Percentiles rank a stretch among this genome's conserved stretches.
Evolutionary conservation across 345 rosid species (phyloP).

Genomic region (Excoecaria agallocha): DNA sequence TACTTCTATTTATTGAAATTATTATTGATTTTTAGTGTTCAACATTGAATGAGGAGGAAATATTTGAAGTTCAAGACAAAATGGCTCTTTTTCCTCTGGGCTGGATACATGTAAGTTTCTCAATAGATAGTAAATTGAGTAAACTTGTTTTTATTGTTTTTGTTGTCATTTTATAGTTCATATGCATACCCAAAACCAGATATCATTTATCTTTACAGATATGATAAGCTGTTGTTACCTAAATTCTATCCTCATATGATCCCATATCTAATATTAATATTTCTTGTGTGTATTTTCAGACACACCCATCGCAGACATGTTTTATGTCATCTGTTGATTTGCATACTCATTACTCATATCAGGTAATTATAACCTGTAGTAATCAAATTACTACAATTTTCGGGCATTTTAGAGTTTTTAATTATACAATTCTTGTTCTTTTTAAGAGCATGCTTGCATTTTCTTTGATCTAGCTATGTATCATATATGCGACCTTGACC

Average conservation of each 20-base stretch:
- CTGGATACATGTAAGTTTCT: slow-evolving; percentile 86
- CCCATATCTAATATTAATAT: slow-evolving; percentile 6
- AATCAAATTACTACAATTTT: background rate
- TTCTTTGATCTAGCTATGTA: background rate
- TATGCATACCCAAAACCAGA: background rate
- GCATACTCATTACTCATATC: slow-evolving; percentile 97
- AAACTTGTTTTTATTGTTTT: background rate
- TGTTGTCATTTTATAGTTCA: background rate
- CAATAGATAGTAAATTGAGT: background rate
- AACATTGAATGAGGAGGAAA: slow-evolving; percentile 89
- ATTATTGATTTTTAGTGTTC: slow-evolving; percentile 57
- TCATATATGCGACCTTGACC: background rate
- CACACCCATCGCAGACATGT: slow-evolving; percentile 95
- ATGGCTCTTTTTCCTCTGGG: slow-evolving; percentile 81
- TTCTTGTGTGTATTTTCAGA: slow-evolving; percentile 53
- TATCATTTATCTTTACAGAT: background rate
- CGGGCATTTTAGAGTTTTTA: background rate
- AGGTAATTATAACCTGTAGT: slow-evolving; percentile 42
- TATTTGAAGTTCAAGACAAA: slow-evolving; percentile 87
- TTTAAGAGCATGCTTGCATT: background rate
- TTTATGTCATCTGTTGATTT: slow-evolving; percentile 99
- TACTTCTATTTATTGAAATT: slow-evolving; percentile 1
- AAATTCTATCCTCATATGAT: background rate
- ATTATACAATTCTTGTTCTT: background rate
- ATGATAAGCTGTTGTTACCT: background rate